Conservation (phyloP, 106 monocot species). For the Vanilla planifolia region DNA sequence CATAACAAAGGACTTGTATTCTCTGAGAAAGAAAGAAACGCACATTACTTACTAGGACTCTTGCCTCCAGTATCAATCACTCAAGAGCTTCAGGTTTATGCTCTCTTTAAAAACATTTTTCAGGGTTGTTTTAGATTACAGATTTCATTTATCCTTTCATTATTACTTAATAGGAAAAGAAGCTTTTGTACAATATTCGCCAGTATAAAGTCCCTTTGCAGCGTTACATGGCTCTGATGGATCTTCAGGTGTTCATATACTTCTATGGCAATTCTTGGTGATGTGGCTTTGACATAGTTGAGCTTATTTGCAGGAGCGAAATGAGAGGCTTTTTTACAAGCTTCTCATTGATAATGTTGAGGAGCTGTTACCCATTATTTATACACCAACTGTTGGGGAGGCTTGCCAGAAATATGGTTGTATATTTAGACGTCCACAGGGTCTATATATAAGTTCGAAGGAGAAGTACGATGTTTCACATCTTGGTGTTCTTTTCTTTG, state of each 20-base stretch:
- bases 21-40: constrained; percentile 18
- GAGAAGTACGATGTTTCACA: constrained; percentile 12
- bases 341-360: constrained; percentile 29
- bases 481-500: neutral
- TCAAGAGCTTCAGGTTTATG: constrained; percentile 22
- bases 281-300: neutral
- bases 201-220: constrained; percentile 24
- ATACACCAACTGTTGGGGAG: constrained; percentile 28
- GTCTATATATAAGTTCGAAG: constrained; percentile 28
- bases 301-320: constrained; percentile 16
- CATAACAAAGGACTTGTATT: constrained; percentile 30
- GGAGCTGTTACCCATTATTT: constrained; percentile 25
- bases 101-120: constrained; percentile 1
- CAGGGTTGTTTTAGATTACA: neutral
- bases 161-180: constrained; percentile 12
- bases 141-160: neutral
- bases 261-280: too few species aligned
- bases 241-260: constrained; percentile 18
- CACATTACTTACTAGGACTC: constrained; percentile 21
- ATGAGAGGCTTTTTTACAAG: constrained; percentile 33
- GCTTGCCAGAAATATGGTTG: constrained; percentile 29
- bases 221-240: constrained; percentile 24
- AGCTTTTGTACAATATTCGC: constrained; percentile 22
- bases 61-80: constrained; percentile 13
- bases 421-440: constrained; percentile 28